Conservation (phyloP, 495 filamentous ascomycete species). For the Chaetomidium leptoderma region DNA sequence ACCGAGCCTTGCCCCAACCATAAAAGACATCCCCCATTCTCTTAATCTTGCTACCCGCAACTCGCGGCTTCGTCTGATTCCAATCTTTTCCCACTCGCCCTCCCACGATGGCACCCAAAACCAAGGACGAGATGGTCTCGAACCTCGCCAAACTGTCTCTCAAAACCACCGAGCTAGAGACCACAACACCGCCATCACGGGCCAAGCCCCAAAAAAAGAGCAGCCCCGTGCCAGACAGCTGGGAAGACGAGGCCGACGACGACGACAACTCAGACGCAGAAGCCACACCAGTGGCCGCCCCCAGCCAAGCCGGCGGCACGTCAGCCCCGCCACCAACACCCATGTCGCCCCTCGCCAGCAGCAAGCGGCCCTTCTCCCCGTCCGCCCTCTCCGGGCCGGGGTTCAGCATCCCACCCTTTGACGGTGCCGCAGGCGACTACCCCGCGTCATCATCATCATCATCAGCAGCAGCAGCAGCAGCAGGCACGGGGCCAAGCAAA, state of each 20-base stretch:
- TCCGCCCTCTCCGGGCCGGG: slow-evolving; percentile 20
- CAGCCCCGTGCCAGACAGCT: slow-evolving; percentile 65
- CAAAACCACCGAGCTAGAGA: slow-evolving; percentile 20
- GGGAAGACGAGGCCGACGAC: slow-evolving; percentile 69
- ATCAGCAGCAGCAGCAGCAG: not conserved
- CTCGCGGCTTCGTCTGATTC: not conserved
- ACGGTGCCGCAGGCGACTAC: slow-evolving; percentile 6
- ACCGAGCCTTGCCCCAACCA: slow-evolving; percentile 1
- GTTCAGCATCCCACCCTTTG: slow-evolving; percentile 15
- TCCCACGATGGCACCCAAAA: slow-evolving; percentile 23
- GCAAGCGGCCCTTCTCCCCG: slow-evolving; percentile 31
- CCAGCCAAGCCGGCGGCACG: slow-evolving; percentile 24
- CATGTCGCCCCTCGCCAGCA: slow-evolving; percentile 47
- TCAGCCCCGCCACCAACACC: slow-evolving; percentile 59
- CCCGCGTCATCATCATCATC: not conserved
- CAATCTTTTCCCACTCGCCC: not conserved
- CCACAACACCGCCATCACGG: slow-evolving; percentile 1
- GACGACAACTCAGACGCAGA: slow-evolving; percentile 41
- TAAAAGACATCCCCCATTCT: not conserved
- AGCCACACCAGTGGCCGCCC: slow-evolving; percentile 12
- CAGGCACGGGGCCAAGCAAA: slow-evolving; percentile 21
- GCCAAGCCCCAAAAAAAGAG: slow-evolving; percentile 37
- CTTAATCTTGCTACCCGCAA: not conserved
- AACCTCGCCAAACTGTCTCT: slow-evolving; percentile 39
- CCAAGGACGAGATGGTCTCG: slow-evolving; percentile 23